phyloP scores from a whole-genome alignment of 768 basidiomycete species.

The Saitozyma podzolica region DNA sequence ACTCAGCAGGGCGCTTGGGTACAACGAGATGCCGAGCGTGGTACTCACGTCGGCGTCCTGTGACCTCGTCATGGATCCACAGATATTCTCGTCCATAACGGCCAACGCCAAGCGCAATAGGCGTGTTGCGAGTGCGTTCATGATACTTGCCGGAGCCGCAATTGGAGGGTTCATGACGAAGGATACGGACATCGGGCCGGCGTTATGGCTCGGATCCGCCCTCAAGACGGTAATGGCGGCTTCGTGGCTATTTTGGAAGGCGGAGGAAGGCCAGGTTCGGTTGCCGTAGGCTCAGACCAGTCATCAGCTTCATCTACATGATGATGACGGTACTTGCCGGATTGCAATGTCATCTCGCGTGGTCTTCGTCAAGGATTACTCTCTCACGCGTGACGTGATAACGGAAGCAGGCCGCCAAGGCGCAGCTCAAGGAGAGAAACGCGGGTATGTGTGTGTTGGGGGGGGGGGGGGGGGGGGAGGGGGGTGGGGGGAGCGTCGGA shows the following conservation, averaged over 20 bases:
- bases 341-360: too few species aligned
- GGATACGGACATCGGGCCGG: constrained; percentile 7
- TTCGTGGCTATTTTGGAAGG: constrained; percentile 12
- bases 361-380: too few species aligned
- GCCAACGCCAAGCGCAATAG: constrained; percentile 24
- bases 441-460: too few species aligned
- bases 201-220: constrained; percentile 12
- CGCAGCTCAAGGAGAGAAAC: too few species aligned
- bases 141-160: constrained; percentile 14
- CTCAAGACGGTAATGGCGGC: constrained; percentile 15
- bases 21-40: constrained; percentile 17
- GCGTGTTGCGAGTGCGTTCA: constrained; percentile 9
- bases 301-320: too few species aligned
- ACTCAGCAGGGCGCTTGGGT: constrained; percentile 15
- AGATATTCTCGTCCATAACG: constrained; percentile 12
- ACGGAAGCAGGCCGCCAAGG: too few species aligned
- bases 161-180: constrained; percentile 18
- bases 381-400: too few species aligned
- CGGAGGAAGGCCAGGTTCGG: constrained; percentile 10
- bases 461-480: too few species aligned
- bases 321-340: too few species aligned
- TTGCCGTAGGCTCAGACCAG: background rate
- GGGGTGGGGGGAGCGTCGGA: too few species aligned
- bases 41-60: constrained; percentile 23
- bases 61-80: constrained; percentile 21